phyloP scores from a whole-genome alignment of 1,284 basidiomycete species.

The Baeospora myosura region DNA sequence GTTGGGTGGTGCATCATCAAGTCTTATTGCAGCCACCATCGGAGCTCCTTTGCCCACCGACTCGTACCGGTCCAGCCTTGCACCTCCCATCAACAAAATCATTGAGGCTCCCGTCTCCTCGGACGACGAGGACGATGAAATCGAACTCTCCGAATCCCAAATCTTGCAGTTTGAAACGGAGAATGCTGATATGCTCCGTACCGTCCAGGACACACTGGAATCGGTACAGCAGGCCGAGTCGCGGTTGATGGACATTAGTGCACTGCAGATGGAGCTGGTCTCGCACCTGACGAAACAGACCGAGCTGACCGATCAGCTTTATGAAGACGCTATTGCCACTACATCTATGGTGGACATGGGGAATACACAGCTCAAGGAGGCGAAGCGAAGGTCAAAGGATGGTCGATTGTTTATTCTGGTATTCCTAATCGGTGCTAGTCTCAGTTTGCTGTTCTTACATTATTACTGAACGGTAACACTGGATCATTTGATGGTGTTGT shows the following conservation, averaged over 20 bases:
- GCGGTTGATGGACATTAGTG: slow-evolving; percentile 82
- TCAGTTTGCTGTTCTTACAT: slow-evolving; percentile 84
- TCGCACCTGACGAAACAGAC: slow-evolving; percentile 81
- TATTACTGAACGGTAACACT: slow-evolving; percentile 47
- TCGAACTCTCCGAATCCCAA: slow-evolving; percentile 75
- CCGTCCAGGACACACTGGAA: slow-evolving; percentile 76
- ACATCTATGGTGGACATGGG: slow-evolving; percentile 81
- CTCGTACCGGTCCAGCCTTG: slow-evolving; percentile 19
- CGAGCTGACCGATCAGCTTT: slow-evolving; percentile 83
- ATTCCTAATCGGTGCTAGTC: slow-evolving; percentile 81
- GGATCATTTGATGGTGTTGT: background rate
- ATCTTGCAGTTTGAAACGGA: slow-evolving; percentile 88
- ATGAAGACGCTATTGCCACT: slow-evolving; percentile 82
- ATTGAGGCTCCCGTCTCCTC: slow-evolving; percentile 22
- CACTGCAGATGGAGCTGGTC: slow-evolving; percentile 83
- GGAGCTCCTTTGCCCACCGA: slow-evolving; percentile 35
- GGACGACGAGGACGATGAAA: slow-evolving; percentile 62
- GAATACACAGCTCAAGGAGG: slow-evolving; percentile 79
- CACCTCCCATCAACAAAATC: slow-evolving; percentile 19
- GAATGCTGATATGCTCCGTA: slow-evolving; percentile 77
- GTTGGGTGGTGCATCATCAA: slow-evolving; percentile 59
- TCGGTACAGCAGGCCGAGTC: slow-evolving; percentile 86
- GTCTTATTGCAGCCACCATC: slow-evolving; percentile 55
- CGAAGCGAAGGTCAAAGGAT: slow-evolving; percentile 74
- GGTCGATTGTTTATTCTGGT: slow-evolving; percentile 77